A percentile compares a stretch with the other conserved stretches of the same genome.
phyloP scores from a whole-genome alignment of 129 eudicot species.

The sunflower (Helianthus annuus) region DNA sequence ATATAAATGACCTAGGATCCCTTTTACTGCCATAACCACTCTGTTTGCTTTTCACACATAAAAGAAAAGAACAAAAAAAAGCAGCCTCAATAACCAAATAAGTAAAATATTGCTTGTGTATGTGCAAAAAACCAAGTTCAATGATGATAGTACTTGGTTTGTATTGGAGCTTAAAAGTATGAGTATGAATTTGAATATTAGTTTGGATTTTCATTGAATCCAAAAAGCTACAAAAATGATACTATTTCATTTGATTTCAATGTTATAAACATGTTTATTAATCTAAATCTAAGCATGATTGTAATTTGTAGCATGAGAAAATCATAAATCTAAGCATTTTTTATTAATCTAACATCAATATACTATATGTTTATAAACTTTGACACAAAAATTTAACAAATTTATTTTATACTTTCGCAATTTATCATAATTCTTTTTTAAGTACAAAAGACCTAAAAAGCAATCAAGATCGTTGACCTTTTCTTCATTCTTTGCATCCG shows the following conservation, averaged over 20 bases:
- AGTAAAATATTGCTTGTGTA: not conserved
- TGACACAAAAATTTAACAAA: too few relatives aligned
- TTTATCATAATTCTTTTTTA: too few relatives aligned
- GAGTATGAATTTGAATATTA: not conserved
- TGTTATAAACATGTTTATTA: too few relatives aligned
- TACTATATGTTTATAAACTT: too few relatives aligned
- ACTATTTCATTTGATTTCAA: not conserved
- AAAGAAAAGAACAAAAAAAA: constrained; percentile 17
- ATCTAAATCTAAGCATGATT: too few relatives aligned
- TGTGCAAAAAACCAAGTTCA: not conserved
- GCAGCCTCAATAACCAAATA: constrained; percentile 5
- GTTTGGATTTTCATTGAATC: not conserved
- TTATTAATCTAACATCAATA: too few relatives aligned
- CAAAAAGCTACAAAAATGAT: not conserved
- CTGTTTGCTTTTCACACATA: constrained; percentile 29
- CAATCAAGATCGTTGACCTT: too few relatives aligned
- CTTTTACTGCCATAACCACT: constrained; percentile 35
- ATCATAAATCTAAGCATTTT: too few relatives aligned
- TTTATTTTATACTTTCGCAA: too few relatives aligned
- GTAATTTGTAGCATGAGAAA: too few relatives aligned
- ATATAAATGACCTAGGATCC: constrained; percentile 40
- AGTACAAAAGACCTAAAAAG: too few relatives aligned
- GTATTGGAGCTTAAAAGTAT: not conserved
- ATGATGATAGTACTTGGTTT: not conserved
- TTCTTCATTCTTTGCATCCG: too few relatives aligned